Percentiles rank a stretch among this genome's conserved stretches.
phyloP scores from a whole-genome alignment of 1,139 yeast genomes.

The Suhomyces kunorum region DNA sequence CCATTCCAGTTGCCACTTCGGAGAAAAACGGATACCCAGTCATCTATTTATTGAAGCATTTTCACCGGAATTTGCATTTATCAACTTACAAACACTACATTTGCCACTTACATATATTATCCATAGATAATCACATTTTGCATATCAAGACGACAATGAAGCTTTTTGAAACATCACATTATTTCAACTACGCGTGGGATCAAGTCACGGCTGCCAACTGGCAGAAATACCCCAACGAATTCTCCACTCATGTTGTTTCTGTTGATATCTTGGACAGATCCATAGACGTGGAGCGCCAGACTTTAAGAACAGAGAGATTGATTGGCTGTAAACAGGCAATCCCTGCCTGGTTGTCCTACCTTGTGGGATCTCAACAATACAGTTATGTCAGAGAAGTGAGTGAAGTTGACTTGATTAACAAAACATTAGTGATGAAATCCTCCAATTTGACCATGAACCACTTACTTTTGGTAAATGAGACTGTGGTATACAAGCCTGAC shows the following conservation, averaged over 20 bases:
- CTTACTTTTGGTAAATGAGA: constrained; percentile 78
- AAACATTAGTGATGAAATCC: constrained; percentile 77
- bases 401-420: constrained; percentile 68
- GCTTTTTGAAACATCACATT: constrained; percentile 67
- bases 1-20: no score
- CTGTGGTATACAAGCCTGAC: constrained; percentile 78
- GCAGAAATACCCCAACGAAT: constrained; percentile 93
- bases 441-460: constrained; percentile 82
- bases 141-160: constrained; percentile 53
- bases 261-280: constrained; percentile 85
- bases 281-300: constrained; percentile 54
- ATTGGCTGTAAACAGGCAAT: constrained; percentile 88
- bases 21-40: no score
- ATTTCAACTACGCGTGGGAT: constrained; percentile 85
- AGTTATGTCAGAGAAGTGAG: constrained; percentile 89
- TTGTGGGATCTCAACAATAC: constrained; percentile 73
- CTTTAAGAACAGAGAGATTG: constrained; percentile 78
- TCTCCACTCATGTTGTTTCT: constrained; percentile 90
- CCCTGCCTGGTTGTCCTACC: constrained; percentile 74
- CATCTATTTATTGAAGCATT: no score
- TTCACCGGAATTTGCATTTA: no score
- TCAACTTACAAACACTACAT: no score
- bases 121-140: not conserved
- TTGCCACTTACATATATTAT: no score
- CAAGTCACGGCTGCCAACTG: constrained; percentile 96